Conservation (phyloP, 805 yeast genomes). For the Debaryomyces prosopidis region DNA sequence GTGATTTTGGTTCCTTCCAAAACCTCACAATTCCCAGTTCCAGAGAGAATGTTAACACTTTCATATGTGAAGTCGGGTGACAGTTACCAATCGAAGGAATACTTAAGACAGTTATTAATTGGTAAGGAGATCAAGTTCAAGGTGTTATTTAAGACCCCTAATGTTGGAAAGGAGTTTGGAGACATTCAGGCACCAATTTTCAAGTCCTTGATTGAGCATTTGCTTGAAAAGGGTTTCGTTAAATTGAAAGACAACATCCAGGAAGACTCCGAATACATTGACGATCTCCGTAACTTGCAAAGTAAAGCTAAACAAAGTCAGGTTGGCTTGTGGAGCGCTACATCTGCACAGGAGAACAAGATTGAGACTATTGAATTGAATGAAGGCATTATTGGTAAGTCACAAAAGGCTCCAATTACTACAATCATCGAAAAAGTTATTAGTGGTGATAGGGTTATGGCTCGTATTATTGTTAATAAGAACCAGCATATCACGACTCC, state of each 20-base stretch:
- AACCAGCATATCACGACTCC: constrained; percentile 58
- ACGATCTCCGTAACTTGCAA: constrained; percentile 41
- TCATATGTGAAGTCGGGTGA: constrained; percentile 63
- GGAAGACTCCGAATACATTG: constrained; percentile 39
- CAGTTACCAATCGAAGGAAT: constrained; percentile 62
- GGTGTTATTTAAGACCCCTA: constrained; percentile 52
- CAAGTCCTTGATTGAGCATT: constrained; percentile 55
- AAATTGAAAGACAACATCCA: constrained; percentile 56
- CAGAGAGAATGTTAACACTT: constrained; percentile 63
- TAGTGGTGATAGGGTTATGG: constrained; percentile 74
- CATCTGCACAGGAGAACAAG: constrained; percentile 4
- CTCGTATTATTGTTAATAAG: constrained; percentile 51
- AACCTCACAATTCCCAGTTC: constrained; percentile 40
- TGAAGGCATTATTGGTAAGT: constrained; percentile 32
- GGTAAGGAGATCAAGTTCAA: constrained; percentile 65
- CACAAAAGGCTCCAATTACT: constrained; percentile 43
- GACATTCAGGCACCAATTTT: constrained; percentile 67
- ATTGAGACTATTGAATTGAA: constrained; percentile 26
- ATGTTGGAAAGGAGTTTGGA: constrained; percentile 65
- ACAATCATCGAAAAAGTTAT: constrained; percentile 75
- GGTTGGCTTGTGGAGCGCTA: constrained; percentile 57
- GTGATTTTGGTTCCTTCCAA: constrained; percentile 56
- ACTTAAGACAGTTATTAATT: constrained; percentile 57
- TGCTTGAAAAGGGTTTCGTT: constrained; percentile 59
- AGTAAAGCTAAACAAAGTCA: constrained; percentile 49